phyloP scores from a whole-genome alignment of 257 asterid species.

The Capsicum rhomboideum region DNA sequence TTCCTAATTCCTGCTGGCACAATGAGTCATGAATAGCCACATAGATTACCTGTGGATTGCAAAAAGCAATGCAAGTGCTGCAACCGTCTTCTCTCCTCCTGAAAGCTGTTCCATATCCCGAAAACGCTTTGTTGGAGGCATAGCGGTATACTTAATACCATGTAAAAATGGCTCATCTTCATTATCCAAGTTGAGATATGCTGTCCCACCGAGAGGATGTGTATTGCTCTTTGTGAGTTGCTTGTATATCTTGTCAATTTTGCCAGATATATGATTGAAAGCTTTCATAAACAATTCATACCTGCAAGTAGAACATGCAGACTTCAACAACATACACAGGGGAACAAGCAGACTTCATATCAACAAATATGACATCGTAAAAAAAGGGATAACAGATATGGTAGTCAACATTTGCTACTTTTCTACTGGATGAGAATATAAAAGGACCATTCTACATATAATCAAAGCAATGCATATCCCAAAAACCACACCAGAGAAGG shows the following conservation, averaged over 20 bases:
- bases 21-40: not conserved
- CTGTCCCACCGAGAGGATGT: slow-evolving; percentile 94
- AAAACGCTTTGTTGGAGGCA: slow-evolving; percentile 92
- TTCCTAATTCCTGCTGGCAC: not conserved
- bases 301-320: slow-evolving; percentile 33
- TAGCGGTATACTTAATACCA: slow-evolving; percentile 90
- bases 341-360: not conserved
- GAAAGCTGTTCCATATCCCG: slow-evolving; percentile 60
- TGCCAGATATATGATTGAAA: slow-evolving; percentile 33
- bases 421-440: not conserved
- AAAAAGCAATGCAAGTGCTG: slow-evolving; percentile 95
- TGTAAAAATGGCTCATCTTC: slow-evolving; percentile 92
- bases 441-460: not conserved
- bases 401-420: not conserved
- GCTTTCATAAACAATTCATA: slow-evolving; percentile 83
- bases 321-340: not conserved
- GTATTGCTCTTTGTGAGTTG: slow-evolving; percentile 87
- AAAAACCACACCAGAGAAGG: not conserved
- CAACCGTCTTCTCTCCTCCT: slow-evolving; percentile 97
- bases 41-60: slow-evolving; percentile 77
- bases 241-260: slow-evolving; percentile 69
- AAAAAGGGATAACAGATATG: not conserved
- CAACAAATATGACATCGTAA: not conserved
- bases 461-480: not conserved
- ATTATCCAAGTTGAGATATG: slow-evolving; percentile 83